Evolutionary conservation across 2,329 filamentous ascomycete genomes (phyloP), one percentile per base, ranked within the genome.

Genomic region (Colletotrichum liaoningense): DNA sequence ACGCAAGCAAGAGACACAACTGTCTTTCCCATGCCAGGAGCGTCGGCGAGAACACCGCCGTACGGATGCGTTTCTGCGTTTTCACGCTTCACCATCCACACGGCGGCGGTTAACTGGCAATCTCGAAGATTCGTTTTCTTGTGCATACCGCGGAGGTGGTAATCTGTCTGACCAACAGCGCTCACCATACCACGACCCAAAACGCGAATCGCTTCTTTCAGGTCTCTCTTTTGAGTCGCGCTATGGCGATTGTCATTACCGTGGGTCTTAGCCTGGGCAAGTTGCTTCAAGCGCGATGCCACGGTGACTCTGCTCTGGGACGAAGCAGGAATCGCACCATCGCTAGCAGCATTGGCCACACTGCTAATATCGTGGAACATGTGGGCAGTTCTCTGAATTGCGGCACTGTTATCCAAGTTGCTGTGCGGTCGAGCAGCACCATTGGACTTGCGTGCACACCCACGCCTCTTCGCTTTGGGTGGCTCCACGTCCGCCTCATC

Each of bases 1-100:
- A 83, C 82, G 57, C 78, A 81, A 3, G 81, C 81, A 8, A 84
- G 54, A 1, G 77, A 77, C 76, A 90, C 86, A 3, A 91, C 84
- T 0, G 91, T 93, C 79, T 93, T 93, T 0, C 91, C 91, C 1
- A 93, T 79, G 0, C 91, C 91, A 88, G 92, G 92, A 30, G 87
- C 87, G 76, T 93, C 90, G 0, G 88, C 89, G 0, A 93, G 76
- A 1, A 93, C 83, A 0, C 91, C 91, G 3, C 91, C 91, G 66
- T 77, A 60, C 0, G 85, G 88, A 56, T 79, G 70, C 0, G 79
- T 35, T 0, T 26, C 16, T 1, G 74, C 80, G 6, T 83, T 80
- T 76, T 92, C 90, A 5, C 87, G 82, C 9, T 79, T 76, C 0
- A 87, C 77, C 89, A 92, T 91, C 81, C 89, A 92, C 0, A 84